A percentile compares a stretch with the other conserved stretches of the same genome.
Conservation (phyloP, 2,329 filamentous ascomycete species). For the Colletotrichum nymphaeae region DNA sequence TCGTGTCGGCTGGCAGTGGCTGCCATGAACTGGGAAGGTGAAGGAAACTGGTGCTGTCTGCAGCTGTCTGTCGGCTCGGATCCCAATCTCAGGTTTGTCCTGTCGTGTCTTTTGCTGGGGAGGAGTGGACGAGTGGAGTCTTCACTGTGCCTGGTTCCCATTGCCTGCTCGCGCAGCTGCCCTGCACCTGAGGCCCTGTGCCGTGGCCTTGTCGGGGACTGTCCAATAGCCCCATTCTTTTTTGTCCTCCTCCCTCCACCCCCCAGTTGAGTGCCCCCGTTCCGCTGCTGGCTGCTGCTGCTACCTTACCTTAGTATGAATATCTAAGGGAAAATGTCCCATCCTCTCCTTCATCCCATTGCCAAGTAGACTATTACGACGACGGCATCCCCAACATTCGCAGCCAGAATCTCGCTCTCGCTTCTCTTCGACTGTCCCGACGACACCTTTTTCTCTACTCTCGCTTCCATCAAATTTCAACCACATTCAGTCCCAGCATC, state of each 20-base stretch:
- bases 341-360: conserved; percentile 35
- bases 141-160: conserved; percentile 10
- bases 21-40: not conserved
- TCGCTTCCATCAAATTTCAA: conserved; percentile 28
- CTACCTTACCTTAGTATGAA: conserved; percentile 25
- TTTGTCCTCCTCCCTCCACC: conserved; percentile 16
- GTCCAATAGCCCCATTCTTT: conserved; percentile 6
- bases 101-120: conserved; percentile 14
- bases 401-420: conserved; percentile 6
- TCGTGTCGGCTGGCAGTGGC: conserved; percentile 10
- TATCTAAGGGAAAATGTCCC: conserved; percentile 32
- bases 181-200: conserved; percentile 2
- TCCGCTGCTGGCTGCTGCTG: not conserved
- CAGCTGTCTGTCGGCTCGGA: conserved; percentile 11
- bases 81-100: conserved; percentile 17
- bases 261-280: conserved; percentile 12
- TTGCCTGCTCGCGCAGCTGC: not conserved
- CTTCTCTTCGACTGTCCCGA: conserved; percentile 24
- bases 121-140: conserved; percentile 13
- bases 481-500: conserved; percentile 10
- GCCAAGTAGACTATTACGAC: conserved; percentile 36
- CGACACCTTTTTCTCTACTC: conserved; percentile 24
- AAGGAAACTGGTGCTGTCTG: not conserved
- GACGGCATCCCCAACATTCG: conserved; percentile 30
- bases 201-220: conserved; percentile 23